Conservation (phyloP, 805 yeast species). For the Jamesozyma jinghongensis region DNA sequence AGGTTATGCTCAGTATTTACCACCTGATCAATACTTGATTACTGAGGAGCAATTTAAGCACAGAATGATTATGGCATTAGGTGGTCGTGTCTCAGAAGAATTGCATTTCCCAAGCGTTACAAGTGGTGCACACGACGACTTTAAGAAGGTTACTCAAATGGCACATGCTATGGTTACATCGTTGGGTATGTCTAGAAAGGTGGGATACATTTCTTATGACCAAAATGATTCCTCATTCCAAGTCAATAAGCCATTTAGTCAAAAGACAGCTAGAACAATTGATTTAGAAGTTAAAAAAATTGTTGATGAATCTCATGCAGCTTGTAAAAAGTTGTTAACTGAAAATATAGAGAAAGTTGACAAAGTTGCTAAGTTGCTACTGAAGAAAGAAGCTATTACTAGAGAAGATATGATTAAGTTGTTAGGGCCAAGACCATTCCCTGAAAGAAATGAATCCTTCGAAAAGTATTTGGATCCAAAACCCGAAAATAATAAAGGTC, state of each 20-base stretch:
- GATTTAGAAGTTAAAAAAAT: slow-evolving; percentile 78
- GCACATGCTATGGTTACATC: slow-evolving; percentile 84
- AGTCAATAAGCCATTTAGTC: slow-evolving; percentile 81
- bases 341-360: slow-evolving; percentile 68
- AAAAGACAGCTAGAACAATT: slow-evolving; percentile 68
- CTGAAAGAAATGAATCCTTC: slow-evolving; percentile 83
- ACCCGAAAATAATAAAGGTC: not conserved
- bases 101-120: slow-evolving; percentile 80
- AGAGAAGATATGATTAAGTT: slow-evolving; percentile 89
- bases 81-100: slow-evolving; percentile 90
- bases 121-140: slow-evolving; percentile 88
- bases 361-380: slow-evolving; percentile 76
- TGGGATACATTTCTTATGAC: slow-evolving; percentile 47
- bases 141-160: slow-evolving; percentile 81
- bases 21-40: slow-evolving; percentile 76
- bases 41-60: slow-evolving; percentile 69
- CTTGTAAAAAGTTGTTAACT: slow-evolving; percentile 56
- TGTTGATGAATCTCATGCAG: slow-evolving; percentile 62
- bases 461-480: slow-evolving; percentile 64
- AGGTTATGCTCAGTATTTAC: slow-evolving; percentile 93
- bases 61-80: slow-evolving; percentile 89
- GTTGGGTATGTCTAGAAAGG: slow-evolving; percentile 76
- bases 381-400: slow-evolving; percentile 81
- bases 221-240: slow-evolving; percentile 35
- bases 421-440: slow-evolving; percentile 87